Evolutionary conservation across 2,329 filamentous ascomycete genomes (phyloP).

Genomic region (Knufia petricola): DNA sequence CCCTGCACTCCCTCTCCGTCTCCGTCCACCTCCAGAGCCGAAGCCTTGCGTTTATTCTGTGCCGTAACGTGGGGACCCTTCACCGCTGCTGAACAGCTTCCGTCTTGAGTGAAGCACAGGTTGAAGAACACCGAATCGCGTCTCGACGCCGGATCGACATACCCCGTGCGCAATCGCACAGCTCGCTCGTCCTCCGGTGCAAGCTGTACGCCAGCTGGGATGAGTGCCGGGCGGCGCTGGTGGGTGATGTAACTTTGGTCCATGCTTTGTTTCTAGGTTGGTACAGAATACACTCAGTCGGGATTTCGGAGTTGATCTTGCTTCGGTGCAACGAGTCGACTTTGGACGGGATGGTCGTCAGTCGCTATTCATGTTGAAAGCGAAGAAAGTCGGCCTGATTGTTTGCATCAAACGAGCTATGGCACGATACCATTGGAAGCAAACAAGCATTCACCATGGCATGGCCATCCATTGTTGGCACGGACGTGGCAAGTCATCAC

Average conservation of each 20-base stretch:
- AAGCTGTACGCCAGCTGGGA: slow-evolving; percentile 4
- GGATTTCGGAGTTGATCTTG: too few relatives aligned
- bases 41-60: not conserved
- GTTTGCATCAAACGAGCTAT: too few relatives aligned
- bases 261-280: too few relatives aligned
- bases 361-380: too few relatives aligned
- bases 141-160: not conserved
- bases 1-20: not conserved
- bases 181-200: slow-evolving; percentile 3
- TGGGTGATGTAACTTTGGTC: slow-evolving; percentile 7
- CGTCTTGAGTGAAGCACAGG: not conserved
- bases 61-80: not conserved
- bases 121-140: not conserved
- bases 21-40: not conserved
- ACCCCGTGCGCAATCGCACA: not conserved
- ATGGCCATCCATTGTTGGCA: too few relatives aligned
- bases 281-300: too few relatives aligned
- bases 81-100: not conserved
- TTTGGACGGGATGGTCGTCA: too few relatives aligned
- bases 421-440: too few relatives aligned
- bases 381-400: too few relatives aligned
- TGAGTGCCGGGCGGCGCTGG: slow-evolving; percentile 6
- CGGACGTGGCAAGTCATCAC: too few relatives aligned
- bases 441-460: too few relatives aligned
- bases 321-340: too few relatives aligned